Evolutionary conservation across 2,329 filamentous ascomycete genomes (phyloP), one percentile per base, ranked within the genome.

Genomic region (Colletotrichum tabaci): DNA sequence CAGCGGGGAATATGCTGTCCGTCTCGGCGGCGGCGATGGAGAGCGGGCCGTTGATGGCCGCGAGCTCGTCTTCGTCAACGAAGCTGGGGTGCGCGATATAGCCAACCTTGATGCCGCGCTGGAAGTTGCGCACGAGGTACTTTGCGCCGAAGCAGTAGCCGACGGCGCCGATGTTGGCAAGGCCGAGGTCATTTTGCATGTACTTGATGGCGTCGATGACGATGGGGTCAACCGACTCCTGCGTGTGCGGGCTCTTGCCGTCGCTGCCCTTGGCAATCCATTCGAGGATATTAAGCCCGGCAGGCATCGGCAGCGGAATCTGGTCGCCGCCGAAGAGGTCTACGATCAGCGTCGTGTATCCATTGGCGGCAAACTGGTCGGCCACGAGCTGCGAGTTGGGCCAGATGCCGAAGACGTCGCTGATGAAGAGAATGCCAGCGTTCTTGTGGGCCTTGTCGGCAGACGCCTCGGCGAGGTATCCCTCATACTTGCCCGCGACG

Each of bases 131-230:
- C 64, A 87, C 87, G 44, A 94, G 89, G 80, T 93, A 95, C 88
- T 93, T 93, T 66, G 87, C 92, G 47, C 93, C 93, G 75, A 94
- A 93, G 82, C 93, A 95, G 82, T 94, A 94, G 0, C 93, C 93
- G 0, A 91, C 88, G 16, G 85, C 88, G 2, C 89, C 92, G 46
- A 95, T 82, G 74, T 87, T 89, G 79, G 87, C 89, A 56, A 88
- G 80, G 1, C 87, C 87, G 66, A 85, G 82, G 62, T 89, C 84
- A 63, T 86, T 84, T 71, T 87, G 87, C 64, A 94, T 79, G 66
- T 89, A 85, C 79, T 89, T 88, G 77, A 93, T 79, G 44, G 76
- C 78, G 44, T 78, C 76, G 30, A 78, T 74, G 40, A 81, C 74
- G 21, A 83, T 75, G 49, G 80, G 77, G 57, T 84, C 82, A 23